Evolutionary conservation across 2,329 filamentous ascomycete genomes (phyloP).

Genomic region (Fusarium dimerum): DNA sequence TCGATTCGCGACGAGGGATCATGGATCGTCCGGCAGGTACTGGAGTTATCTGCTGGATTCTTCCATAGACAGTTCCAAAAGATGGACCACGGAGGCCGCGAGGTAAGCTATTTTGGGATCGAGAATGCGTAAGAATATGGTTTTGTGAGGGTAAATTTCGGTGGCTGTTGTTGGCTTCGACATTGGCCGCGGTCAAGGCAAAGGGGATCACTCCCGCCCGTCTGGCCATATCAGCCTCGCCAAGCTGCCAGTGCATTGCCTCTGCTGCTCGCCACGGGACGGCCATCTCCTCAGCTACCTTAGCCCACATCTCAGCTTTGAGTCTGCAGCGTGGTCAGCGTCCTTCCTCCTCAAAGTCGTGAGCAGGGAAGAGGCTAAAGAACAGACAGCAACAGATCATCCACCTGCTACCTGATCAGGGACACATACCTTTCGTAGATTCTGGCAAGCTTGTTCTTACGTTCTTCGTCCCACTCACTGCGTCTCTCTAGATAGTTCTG

Average conservation of each 20-base stretch:
- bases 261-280: slow-evolving; percentile 95
- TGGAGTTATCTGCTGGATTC: slow-evolving; percentile 35
- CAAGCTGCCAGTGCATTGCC: slow-evolving; percentile 97
- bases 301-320: slow-evolving; percentile 97
- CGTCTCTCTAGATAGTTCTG: slow-evolving; percentile 95
- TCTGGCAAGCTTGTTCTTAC: slow-evolving; percentile 93
- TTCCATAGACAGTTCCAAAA: slow-evolving; percentile 43
- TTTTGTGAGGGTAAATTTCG: slow-evolving; percentile 41
- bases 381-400: not conserved
- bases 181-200: slow-evolving; percentile 61
- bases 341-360: not conserved
- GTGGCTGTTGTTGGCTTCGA: slow-evolving; percentile 43
- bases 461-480: slow-evolving; percentile 95
- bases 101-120: slow-evolving; percentile 47
- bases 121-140: slow-evolving; percentile 46
- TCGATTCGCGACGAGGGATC: slow-evolving; percentile 44
- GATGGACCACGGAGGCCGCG: slow-evolving; percentile 45
- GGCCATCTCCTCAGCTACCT: slow-evolving; percentile 91
- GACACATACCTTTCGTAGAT: slow-evolving; percentile 83
- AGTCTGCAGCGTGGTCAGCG: slow-evolving; percentile 60
- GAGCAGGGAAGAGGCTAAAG: too few species aligned
- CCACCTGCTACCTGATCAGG: not conserved
- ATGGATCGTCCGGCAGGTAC: slow-evolving; percentile 39
- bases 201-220: slow-evolving; percentile 90
- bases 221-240: slow-evolving; percentile 89